Percentiles rank a stretch among this genome's conserved stretches.
phyloP scores from a whole-genome alignment of 371 early-diverging fungal genomes.

The Mucor circinelloides region DNA sequence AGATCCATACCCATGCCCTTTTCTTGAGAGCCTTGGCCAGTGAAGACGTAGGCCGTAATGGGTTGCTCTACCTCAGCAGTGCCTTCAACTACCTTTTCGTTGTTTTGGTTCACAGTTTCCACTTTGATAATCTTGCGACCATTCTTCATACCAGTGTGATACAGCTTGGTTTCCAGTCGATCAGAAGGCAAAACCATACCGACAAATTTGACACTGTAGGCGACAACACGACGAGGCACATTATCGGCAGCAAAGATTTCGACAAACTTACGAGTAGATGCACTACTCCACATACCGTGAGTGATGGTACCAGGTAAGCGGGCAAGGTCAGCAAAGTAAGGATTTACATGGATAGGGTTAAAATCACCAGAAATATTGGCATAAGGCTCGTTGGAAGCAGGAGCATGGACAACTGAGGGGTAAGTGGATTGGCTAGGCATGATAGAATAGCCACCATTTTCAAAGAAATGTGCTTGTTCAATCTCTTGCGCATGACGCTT shows the following conservation, averaged over 20 bases:
- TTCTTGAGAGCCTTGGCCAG: slow-evolving; percentile 97
- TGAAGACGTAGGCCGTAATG: slow-evolving; percentile 90
- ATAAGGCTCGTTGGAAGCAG: slow-evolving; percentile 85
- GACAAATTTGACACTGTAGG: slow-evolving; percentile 79
- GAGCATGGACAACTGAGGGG: slow-evolving; percentile 82
- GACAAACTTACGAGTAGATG: slow-evolving; percentile 93
- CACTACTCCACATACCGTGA: slow-evolving; percentile 98
- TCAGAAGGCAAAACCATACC: slow-evolving; percentile 91
- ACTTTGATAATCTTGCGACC: slow-evolving; percentile 95
- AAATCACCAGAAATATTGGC: slow-evolving; percentile 88
- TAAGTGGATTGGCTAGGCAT: slow-evolving; percentile 84
- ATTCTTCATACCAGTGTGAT: slow-evolving; percentile 95
- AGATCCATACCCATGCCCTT: slow-evolving; percentile 97
- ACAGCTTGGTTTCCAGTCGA: slow-evolving; percentile 85
- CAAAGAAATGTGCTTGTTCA: slow-evolving; percentile 81
- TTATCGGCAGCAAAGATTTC: slow-evolving; percentile 96
- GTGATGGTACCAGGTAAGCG: slow-evolving; percentile 94
- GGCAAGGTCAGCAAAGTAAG: slow-evolving; percentile 93
- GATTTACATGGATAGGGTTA: slow-evolving; percentile 97
- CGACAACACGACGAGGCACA: slow-evolving; percentile 85
- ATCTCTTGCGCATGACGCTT: slow-evolving; percentile 79
- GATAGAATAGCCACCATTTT: slow-evolving; percentile 91
- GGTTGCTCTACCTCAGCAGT: slow-evolving; percentile 96
- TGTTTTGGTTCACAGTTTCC: slow-evolving; percentile 87
- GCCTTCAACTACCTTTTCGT: slow-evolving; percentile 86